Percentiles rank a stretch among this genome's conserved stretches.
Evolutionary conservation across 306 rosid genomes (phyloP).

Genomic region (Albizia julibrissin): DNA sequence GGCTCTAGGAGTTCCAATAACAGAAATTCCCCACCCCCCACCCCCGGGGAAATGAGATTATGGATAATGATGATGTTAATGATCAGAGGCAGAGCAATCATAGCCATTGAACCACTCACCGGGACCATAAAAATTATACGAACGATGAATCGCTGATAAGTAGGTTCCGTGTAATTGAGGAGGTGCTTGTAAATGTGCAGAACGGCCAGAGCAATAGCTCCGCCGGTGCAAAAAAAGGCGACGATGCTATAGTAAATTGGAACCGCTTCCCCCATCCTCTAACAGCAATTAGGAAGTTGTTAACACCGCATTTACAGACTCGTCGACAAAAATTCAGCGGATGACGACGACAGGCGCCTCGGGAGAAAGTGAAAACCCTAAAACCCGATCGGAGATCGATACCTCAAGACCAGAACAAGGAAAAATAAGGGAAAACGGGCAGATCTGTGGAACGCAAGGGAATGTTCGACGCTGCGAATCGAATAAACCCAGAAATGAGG

Average conservation of each 20-base stretch:
- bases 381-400: slow-evolving; percentile 26
- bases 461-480: background rate
- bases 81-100: background rate
- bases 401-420: background rate
- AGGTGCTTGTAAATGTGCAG: slow-evolving; percentile 86
- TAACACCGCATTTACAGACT: slow-evolving; percentile 9
- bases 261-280: slow-evolving; percentile 57
- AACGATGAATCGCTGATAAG: slow-evolving; percentile 90
- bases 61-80: background rate
- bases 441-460: slow-evolving; percentile 35
- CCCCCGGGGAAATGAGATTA: background rate
- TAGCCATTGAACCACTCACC: slow-evolving; percentile 44
- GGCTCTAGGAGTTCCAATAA: background rate
- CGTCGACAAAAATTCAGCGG: background rate
- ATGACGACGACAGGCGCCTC: background rate
- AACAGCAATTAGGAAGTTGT: slow-evolving; percentile 2
- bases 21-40: background rate
- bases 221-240: slow-evolving; percentile 86
- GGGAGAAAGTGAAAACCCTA: slow-evolving; percentile 38
- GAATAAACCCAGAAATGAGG: background rate
- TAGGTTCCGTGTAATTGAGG: slow-evolving; percentile 91
- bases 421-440: background rate
- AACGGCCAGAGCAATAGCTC: slow-evolving; percentile 78
- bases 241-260: slow-evolving; percentile 60
- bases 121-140: slow-evolving; percentile 97